Evolutionary conservation across 768 basidiomycete species (phyloP), one percentile per base, ranked within the genome.

Genomic region (Holtermanniella nyarrowii): DNA sequence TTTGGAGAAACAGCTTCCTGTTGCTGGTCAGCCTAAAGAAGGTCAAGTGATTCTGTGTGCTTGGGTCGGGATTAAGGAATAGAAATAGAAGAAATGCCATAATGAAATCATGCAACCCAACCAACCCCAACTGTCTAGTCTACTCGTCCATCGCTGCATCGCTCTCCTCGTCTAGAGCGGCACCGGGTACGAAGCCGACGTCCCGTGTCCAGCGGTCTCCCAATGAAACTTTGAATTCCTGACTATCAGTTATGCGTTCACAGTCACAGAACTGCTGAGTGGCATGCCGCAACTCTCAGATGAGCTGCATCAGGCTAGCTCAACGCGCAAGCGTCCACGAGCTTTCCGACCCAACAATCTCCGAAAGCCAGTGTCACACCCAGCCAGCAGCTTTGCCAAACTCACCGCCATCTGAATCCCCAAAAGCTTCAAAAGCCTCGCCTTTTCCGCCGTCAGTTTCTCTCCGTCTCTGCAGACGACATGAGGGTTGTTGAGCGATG

Each of bases 361-460:
- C n/a, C n/a, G n/a, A n/a, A n/a, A n/a, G n/a, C n/a, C n/a, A 48
- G 18, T n/a, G 37, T 4, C 13, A 14, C 18, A 27, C 18, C 16
- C n/a, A 23, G 14, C 42, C 14, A 26, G 13, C 24, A 20, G 42
- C 13, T 26, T 1, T 5, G 20, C 13, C 3, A 11, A 3, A 71
- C 71, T 62, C 51, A 73, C 72, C 4, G 89, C 89, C 85, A 91
- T 85, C 73, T 81, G 83, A 63, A 89, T 80, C 11, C 88, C 88
- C 40, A 89, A 80, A 55, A 97, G 76, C 76, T 97, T 96, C 56
- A 99, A 75, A 43, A 97, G 74, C 72, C 96, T 87, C 23, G 90
- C 83, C 75, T 96, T 86, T 72, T 97, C 91, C 49, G 79, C 71
- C 3, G 85, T 84, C 56, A 99, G 74, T 48, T 73, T 73, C 59